phyloP scores from a whole-genome alignment of 2,329 filamentous ascomycete species.

The Aspergillus sp. region DNA sequence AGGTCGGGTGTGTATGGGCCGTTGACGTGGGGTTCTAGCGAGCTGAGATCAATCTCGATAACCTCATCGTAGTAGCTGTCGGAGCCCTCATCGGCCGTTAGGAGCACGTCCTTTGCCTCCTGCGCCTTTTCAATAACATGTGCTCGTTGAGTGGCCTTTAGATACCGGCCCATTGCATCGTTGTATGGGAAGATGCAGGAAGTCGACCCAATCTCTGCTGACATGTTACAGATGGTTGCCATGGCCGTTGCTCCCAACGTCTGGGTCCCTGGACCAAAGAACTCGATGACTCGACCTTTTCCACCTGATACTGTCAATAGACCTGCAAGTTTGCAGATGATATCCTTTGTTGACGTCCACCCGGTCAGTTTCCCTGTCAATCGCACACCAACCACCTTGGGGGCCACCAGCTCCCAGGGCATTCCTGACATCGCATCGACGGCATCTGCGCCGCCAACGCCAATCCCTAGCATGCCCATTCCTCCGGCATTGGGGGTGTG shows the following conservation, averaged over 20 bases:
- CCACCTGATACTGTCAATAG: conserved; percentile 95
- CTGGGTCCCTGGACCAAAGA: conserved; percentile 65
- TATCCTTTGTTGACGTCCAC: conserved; percentile 90
- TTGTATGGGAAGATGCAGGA: conserved; percentile 95
- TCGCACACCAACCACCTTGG: conserved; percentile 48
- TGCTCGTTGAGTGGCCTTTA: conserved; percentile 79
- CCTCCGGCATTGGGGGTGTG: conserved; percentile 95
- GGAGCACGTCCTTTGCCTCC: conserved; percentile 46
- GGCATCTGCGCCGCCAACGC: conserved; percentile 93
- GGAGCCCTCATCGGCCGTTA: conserved; percentile 81
- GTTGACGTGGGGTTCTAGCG: conserved; percentile 95
- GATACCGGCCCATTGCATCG: conserved; percentile 92
- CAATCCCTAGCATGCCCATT: conserved; percentile 88
- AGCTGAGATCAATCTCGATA: conserved; percentile 87
- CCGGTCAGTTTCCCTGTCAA: conserved; percentile 58
- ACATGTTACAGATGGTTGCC: conserved; percentile 72
- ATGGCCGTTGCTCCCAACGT: conserved; percentile 76
- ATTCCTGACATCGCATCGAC: conserved; percentile 96
- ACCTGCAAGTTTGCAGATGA: conserved; percentile 92
- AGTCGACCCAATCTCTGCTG: conserved; percentile 64
- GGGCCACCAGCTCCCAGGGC: conserved; percentile 94
- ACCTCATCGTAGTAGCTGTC: conserved; percentile 77
- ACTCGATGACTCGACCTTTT: conserved; percentile 70
- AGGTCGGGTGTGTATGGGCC: conserved; percentile 96
- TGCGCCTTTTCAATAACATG: conserved; percentile 67